A percentile compares a stretch with the other conserved stretches of the same genome.
phyloP scores from a whole-genome alignment of 2,329 filamentous ascomycete species.

The Macrophomina pseudophaseolina region DNA sequence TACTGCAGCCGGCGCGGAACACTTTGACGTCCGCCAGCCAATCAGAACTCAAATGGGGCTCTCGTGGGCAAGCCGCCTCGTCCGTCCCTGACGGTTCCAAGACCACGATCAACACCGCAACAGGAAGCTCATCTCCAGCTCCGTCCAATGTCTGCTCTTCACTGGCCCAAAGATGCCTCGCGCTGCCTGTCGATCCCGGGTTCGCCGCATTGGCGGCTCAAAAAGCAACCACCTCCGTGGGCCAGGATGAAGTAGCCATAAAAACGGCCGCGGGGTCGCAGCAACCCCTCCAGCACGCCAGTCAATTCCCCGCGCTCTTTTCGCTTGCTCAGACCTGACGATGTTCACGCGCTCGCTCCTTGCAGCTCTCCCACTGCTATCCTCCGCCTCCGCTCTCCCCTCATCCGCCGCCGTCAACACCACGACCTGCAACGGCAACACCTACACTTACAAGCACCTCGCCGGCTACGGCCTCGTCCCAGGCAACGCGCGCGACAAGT shows the following conservation, averaged over 20 bases:
- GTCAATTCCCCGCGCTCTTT: neutral
- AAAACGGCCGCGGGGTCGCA: neutral
- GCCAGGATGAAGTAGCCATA: neutral
- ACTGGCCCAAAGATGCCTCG: neutral
- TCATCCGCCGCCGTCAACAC: slow-evolving; percentile 11
- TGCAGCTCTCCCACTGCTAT: neutral
- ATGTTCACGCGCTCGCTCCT: neutral
- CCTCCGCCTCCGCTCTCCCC: neutral
- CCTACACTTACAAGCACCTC: slow-evolving; percentile 69
- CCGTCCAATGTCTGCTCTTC: neutral
- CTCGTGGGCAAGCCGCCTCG: neutral
- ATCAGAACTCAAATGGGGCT: neutral
- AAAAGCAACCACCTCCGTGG: neutral
- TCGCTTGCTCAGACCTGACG: no score
- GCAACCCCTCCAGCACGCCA: neutral
- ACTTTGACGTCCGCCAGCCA: neutral
- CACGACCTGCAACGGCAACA: slow-evolving; percentile 63
- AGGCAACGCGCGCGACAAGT: slow-evolving; percentile 66
- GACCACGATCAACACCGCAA: neutral
- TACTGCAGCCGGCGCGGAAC: neutral
- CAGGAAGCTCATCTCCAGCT: slow-evolving; percentile 11
- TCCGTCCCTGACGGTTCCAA: neutral
- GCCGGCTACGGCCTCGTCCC: slow-evolving; percentile 69
- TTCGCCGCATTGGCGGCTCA: slow-evolving; percentile 1
- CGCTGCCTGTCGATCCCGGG: neutral